These are phyloP conservation scores for Sclerotinia borealis DNA, from an alignment of 2,329 filamentous ascomycete species.

Conservation along the genomic window DNA sequence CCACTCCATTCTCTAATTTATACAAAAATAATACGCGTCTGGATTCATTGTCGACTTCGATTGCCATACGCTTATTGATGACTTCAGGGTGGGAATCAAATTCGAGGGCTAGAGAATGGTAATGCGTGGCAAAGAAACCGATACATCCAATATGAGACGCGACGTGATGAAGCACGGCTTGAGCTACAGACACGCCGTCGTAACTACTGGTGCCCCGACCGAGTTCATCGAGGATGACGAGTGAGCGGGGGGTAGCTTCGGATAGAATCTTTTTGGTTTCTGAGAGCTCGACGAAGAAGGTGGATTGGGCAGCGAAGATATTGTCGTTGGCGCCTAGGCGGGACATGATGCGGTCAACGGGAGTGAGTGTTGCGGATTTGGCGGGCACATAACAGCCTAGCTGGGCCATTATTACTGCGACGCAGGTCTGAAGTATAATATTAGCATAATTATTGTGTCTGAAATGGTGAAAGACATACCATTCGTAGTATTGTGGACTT, in stretches of 20 bases:
- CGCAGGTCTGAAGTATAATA: slow-evolving; percentile 60
- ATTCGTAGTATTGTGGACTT: slow-evolving; percentile 96
- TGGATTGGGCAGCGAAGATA: slow-evolving; percentile 95
- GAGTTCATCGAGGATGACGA: slow-evolving; percentile 95
- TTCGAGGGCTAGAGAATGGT: slow-evolving; percentile 87
- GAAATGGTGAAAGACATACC: slow-evolving; percentile 46
- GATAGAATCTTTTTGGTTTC: slow-evolving; percentile 97
- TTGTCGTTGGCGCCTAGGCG: slow-evolving; percentile 96
- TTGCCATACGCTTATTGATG: slow-evolving; percentile 81
- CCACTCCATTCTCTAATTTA: slow-evolving; percentile 86
- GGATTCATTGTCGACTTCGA: slow-evolving; percentile 79
- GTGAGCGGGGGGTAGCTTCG: slow-evolving; percentile 85
- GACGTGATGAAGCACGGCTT: slow-evolving; percentile 94
- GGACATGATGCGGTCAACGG: slow-evolving; percentile 97
- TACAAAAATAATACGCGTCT: slow-evolving; percentile 95
- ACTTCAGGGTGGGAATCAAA: slow-evolving; percentile 89
- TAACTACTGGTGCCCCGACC: slow-evolving; percentile 93
- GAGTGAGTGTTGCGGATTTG: slow-evolving; percentile 73
- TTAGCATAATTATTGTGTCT: slow-evolving; percentile 16
- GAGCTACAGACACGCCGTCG: slow-evolving; percentile 92
- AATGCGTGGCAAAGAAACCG: slow-evolving; percentile 97
- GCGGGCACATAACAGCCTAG: slow-evolving; percentile 91
- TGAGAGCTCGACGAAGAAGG: slow-evolving; percentile 94
- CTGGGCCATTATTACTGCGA: slow-evolving; percentile 95
- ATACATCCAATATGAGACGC: slow-evolving; percentile 88